Conservation (phyloP, 108 stramenopile genomes). For the Aureococcus anophagefferens region DNA sequence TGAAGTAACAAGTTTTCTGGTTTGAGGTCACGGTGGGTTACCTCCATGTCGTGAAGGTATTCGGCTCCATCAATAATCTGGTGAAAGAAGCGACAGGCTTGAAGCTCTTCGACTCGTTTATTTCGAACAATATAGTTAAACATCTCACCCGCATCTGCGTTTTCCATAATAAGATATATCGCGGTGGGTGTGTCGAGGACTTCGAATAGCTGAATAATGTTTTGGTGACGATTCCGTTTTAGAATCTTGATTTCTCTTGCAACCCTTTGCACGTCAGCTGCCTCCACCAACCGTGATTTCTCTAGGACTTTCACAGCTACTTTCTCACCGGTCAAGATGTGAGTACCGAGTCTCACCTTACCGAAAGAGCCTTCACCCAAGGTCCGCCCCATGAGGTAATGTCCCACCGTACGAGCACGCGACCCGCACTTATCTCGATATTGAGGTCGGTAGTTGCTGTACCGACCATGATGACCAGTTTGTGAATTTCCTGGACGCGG, state of each 20-base stretch:
- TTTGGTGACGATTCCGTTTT: conserved; percentile 41
- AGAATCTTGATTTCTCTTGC: conserved; percentile 59
- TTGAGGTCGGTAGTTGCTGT: too few species aligned
- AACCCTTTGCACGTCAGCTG: conserved; percentile 44
- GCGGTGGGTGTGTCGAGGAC: conserved; percentile 48
- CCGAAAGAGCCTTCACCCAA: conserved; percentile 58
- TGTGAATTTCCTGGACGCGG: too few species aligned
- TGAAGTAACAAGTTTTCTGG: conserved; percentile 56
- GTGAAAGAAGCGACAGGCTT: conserved; percentile 40
- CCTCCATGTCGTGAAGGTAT: conserved; percentile 41
- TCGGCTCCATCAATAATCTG: conserved; percentile 52
- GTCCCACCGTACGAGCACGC: conserved; percentile 28
- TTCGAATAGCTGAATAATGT: conserved; percentile 51
- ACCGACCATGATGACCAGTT: too few species aligned
- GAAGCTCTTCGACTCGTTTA: conserved; percentile 31
- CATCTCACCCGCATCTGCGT: conserved; percentile 42
- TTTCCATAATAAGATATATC: conserved; percentile 58
- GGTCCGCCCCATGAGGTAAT: conserved; percentile 42
- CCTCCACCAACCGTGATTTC: conserved; percentile 43
- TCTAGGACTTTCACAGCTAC: conserved; percentile 53
- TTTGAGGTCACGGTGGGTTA: conserved; percentile 48
- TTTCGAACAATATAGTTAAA: conserved; percentile 56
- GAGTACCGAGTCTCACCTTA: conserved; percentile 39
- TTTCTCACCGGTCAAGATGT: conserved; percentile 42
- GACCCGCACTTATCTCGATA: too few species aligned